A percentile compares a stretch with the other conserved stretches of the same genome.
These are phyloP conservation scores for Verticillium nubilum DNA, from an alignment of 2,329 filamentous ascomycete genomes.

Conservation along the genomic window DNA sequence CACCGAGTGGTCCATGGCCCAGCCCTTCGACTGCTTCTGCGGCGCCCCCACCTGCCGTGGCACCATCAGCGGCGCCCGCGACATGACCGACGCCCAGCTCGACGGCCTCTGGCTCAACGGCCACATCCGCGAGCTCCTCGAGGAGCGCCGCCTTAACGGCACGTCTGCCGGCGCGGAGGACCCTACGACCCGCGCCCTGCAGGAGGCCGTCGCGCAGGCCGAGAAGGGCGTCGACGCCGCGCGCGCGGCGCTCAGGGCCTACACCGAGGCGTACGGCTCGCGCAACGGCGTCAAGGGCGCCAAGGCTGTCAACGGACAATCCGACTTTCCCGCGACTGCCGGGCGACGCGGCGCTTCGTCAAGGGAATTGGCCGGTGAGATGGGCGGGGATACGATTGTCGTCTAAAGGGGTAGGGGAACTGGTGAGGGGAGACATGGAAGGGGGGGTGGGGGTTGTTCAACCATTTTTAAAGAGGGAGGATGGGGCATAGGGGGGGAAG, in stretches of 20 bases:
- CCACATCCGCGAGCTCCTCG: conserved; percentile 52
- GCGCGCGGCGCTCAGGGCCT: conserved; percentile 34
- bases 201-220: conserved; percentile 36
- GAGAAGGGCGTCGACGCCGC: conserved; percentile 42
- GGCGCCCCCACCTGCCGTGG: conserved; percentile 52
- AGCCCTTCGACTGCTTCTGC: conserved; percentile 65
- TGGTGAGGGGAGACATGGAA: neutral
- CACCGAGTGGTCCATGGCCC: conserved; percentile 70
- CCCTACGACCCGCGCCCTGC: conserved; percentile 34
- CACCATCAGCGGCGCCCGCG: conserved; percentile 56
- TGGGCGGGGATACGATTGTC: conserved; percentile 52
- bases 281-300: conserved; percentile 6
- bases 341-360: conserved; percentile 42
- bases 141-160: conserved; percentile 26
- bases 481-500: neutral
- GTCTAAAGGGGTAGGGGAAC: conserved; percentile 10
- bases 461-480: neutral
- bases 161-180: conserved; percentile 21
- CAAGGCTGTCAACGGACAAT: conserved; percentile 5
- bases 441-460: neutral
- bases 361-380: conserved; percentile 53
- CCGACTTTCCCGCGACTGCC: conserved; percentile 17
- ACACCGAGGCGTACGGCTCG: conserved; percentile 13
- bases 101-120: conserved; percentile 56
- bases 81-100: conserved; percentile 50